Evolutionary conservation across 176 grass and related monocot genomes (phyloP).

Genomic region (Oryza coarctata): DNA sequence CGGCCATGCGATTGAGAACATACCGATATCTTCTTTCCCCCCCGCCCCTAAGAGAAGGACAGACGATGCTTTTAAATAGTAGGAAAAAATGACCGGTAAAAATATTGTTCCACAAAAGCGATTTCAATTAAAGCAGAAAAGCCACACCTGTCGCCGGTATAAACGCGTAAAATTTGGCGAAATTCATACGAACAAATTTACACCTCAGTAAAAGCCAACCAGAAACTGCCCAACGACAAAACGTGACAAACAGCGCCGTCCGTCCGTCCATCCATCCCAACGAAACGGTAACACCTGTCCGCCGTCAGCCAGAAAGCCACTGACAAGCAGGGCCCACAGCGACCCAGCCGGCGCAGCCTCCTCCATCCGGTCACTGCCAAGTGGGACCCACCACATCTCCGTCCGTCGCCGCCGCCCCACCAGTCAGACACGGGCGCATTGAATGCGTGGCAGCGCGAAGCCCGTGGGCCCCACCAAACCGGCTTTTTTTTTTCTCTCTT

Average conservation of each 20-base stretch:
- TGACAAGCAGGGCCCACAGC: neutral
- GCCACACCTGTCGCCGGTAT: neutral
- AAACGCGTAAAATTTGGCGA: neutral
- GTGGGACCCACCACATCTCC: neutral
- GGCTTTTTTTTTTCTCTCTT: neutral
- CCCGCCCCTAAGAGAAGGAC: no score
- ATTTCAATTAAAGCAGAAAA: neutral
- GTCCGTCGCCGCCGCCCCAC: neutral
- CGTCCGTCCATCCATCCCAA: neutral
- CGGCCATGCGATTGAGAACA: no score
- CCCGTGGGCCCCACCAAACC: constrained; percentile 34
- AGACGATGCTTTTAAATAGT: no score
- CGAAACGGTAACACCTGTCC: neutral
- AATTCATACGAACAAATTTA: neutral
- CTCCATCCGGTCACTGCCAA: neutral
- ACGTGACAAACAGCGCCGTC: neutral
- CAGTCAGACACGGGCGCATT: constrained; percentile 35
- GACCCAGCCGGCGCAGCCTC: neutral
- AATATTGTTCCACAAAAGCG: no score
- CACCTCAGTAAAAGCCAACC: neutral
- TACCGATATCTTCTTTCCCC: no score
- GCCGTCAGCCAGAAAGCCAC: neutral
- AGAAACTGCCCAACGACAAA: neutral
- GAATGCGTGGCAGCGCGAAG: constrained; percentile 15
- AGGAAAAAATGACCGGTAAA: no score